These are phyloP conservation scores for Escallonia rubra DNA, from an alignment of 129 eudicot genomes.

Conservation along the genomic window DNA sequence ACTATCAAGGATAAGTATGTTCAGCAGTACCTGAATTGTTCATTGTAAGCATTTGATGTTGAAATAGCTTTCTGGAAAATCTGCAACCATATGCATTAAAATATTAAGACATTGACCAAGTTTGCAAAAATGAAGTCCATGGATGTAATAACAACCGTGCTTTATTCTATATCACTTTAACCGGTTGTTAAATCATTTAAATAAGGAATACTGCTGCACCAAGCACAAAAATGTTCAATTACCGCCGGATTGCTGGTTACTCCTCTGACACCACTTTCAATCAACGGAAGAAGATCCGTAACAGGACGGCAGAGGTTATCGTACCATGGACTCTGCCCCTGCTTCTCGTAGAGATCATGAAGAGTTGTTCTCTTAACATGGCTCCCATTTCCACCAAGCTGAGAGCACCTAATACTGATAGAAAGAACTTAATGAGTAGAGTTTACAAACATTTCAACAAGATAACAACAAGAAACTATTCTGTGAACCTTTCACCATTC, in stretches of 20 bases:
- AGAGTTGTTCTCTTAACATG: slow-evolving; percentile 70
- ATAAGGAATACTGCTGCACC: not conserved
- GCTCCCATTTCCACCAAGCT: slow-evolving; percentile 67
- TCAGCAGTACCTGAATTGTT: slow-evolving; percentile 78
- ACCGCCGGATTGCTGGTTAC: slow-evolving; percentile 99
- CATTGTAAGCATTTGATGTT: slow-evolving; percentile 95
- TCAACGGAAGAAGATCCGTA: slow-evolving; percentile 85
- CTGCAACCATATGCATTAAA: slow-evolving; percentile 37
- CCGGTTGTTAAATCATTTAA: not conserved
- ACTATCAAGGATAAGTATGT: not conserved
- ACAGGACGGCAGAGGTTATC: slow-evolving; percentile 97
- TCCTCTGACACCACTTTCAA: slow-evolving; percentile 91
- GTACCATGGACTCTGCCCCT: slow-evolving; percentile 99
- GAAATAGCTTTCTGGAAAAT: slow-evolving; percentile 98
- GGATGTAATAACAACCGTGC: not conserved
- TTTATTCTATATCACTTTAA: not conserved
- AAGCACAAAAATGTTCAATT: slow-evolving; percentile 4
- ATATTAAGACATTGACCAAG: not conserved
- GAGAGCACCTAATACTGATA: slow-evolving; percentile 64
- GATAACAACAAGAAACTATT: no score
- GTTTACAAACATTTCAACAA: no score
- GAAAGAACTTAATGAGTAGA: not conserved
- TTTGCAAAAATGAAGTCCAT: not conserved
- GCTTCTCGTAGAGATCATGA: slow-evolving; percentile 89
- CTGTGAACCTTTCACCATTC: no score